phyloP scores from a whole-genome alignment of 805 yeast genomes.

The Pichia cabralensis region DNA sequence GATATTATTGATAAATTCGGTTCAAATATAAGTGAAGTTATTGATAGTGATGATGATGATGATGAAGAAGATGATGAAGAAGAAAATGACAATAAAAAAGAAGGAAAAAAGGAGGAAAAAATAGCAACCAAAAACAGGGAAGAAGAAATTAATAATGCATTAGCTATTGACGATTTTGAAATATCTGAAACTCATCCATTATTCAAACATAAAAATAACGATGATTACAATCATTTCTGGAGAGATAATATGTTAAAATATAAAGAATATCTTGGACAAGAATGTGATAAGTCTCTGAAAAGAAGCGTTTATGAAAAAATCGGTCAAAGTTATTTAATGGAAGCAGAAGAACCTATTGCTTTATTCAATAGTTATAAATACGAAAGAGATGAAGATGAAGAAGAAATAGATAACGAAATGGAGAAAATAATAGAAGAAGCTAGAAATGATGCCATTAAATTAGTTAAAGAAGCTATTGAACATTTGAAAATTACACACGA shows the following conservation, averaged over 20 bases:
- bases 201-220: slow-evolving; percentile 28
- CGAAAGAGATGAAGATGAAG: slow-evolving; percentile 35
- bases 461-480: slow-evolving; percentile 43
- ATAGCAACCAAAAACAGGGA: slow-evolving; percentile 19
- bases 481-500: slow-evolving; percentile 51
- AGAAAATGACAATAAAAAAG: slow-evolving; percentile 47
- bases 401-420: slow-evolving; percentile 26
- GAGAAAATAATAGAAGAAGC: slow-evolving; percentile 32
- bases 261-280: slow-evolving; percentile 21
- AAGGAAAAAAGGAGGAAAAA: slow-evolving; percentile 25
- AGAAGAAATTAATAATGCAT: neutral
- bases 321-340: slow-evolving; percentile 55
- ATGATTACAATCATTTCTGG: slow-evolving; percentile 46
- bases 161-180: slow-evolving; percentile 18
- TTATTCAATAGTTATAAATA: slow-evolving; percentile 48
- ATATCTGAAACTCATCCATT: slow-evolving; percentile 49
- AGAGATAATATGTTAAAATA: slow-evolving; percentile 32
- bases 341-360: slow-evolving; percentile 52
- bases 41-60: slow-evolving; percentile 47
- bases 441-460: slow-evolving; percentile 36
- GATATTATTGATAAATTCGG: slow-evolving; percentile 65
- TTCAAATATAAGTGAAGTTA: slow-evolving; percentile 44
- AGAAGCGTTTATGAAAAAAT: slow-evolving; percentile 34
- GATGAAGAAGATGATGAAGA: slow-evolving; percentile 25
- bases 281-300: slow-evolving; percentile 7